Evolutionary conservation across 1,284 basidiomycete genomes (phyloP).

Genomic region (Agaricales sp.): DNA sequence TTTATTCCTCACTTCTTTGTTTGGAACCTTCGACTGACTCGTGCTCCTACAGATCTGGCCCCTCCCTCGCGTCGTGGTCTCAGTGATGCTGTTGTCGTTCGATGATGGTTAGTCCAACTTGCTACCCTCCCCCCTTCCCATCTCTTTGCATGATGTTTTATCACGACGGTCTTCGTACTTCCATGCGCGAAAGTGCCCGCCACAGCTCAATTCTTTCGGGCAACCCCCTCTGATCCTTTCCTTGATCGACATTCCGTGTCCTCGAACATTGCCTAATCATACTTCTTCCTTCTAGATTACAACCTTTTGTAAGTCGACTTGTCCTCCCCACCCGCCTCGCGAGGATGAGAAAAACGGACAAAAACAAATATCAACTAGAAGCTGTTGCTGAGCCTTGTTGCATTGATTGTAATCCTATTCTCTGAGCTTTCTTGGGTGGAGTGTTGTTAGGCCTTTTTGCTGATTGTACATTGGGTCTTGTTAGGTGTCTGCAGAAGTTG

Average conservation of each 20-base stretch:
- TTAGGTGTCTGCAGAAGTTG: too few relatives aligned
- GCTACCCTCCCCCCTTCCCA: not conserved
- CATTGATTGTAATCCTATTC: constrained; percentile 38
- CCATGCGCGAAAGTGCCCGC: constrained; percentile 79
- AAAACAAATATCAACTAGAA: constrained; percentile 72
- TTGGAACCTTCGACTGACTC: not conserved
- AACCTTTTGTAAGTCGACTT: not conserved
- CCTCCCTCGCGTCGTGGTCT: not conserved
- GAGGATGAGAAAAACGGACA: constrained; percentile 27
- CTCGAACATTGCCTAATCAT: too few relatives aligned
- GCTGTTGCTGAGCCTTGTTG: constrained; percentile 66
- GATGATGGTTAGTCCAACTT: not conserved
- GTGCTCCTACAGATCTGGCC: not conserved
- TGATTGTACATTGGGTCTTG: too few relatives aligned
- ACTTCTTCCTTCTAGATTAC: not conserved
- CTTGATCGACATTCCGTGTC: constrained; percentile 5
- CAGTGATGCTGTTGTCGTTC: not conserved
- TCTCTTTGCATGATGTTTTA: constrained; percentile 37
- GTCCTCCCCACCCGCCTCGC: constrained; percentile 3
- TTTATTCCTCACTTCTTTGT: constrained; percentile 6
- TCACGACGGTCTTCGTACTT: constrained; percentile 87
- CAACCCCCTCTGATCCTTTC: constrained; percentile 56
- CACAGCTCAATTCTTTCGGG: constrained; percentile 78
- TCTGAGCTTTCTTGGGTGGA: constrained; percentile 15
- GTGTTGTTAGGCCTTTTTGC: not conserved